phyloP scores from a whole-genome alignment of 1,284 basidiomycete genomes.

The Kwoniella shivajii region DNA sequence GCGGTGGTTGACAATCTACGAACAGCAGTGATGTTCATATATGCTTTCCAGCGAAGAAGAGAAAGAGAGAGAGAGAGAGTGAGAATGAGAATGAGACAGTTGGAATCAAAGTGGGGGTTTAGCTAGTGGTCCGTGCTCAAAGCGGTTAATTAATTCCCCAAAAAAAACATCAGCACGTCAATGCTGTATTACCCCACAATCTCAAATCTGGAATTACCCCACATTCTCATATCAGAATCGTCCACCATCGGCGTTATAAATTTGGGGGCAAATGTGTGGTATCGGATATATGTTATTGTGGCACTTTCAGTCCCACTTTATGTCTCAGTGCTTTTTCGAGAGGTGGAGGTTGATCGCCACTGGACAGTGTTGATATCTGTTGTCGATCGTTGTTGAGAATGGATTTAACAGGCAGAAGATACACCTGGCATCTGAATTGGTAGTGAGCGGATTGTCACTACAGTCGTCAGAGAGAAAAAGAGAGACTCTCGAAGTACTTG shows the following conservation, averaged over 20 bases:
- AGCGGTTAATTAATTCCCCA: too few relatives aligned
- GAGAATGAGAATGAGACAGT: not conserved
- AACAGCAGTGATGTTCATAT: constrained; percentile 28
- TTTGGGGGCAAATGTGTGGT: not conserved
- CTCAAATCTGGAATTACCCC: constrained; percentile 6
- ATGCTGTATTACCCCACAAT: constrained; percentile 10
- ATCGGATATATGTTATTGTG: constrained; percentile 6
- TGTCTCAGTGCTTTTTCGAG: not conserved
- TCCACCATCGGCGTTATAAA: not conserved
- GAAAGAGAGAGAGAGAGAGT: not conserved
- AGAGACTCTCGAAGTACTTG: too few relatives aligned
- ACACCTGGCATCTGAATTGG: too few relatives aligned
- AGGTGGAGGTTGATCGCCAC: constrained; percentile 20
- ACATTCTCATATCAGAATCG: not conserved
- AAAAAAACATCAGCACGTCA: constrained; percentile 4
- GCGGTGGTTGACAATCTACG: constrained; percentile 21
- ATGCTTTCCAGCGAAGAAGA: not conserved
- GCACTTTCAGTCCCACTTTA: not conserved
- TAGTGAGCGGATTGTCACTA: too few relatives aligned
- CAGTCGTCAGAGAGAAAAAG: too few relatives aligned
- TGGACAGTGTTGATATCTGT: not conserved
- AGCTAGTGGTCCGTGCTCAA: not conserved
- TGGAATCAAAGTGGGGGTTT: not conserved
- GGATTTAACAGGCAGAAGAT: too few relatives aligned
- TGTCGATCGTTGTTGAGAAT: constrained; percentile 4